These are phyloP conservation scores for Polychytrium aggregatum DNA, from an alignment of 192 early-diverging fungal species.

Conservation along the genomic window DNA sequence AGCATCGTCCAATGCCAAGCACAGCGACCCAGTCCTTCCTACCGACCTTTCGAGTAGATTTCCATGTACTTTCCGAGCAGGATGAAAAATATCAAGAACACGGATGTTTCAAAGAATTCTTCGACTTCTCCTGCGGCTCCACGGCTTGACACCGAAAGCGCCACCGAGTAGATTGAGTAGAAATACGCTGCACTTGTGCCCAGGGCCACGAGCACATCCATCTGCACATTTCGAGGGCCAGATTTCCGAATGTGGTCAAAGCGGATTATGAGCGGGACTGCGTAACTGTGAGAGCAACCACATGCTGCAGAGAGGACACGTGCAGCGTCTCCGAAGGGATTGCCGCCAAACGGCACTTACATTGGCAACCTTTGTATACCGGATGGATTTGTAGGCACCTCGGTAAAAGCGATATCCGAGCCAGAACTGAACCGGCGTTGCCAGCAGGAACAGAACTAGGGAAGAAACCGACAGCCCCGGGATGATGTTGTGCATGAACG, in stretches of 20 bases:
- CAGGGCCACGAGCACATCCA: conserved; percentile 69
- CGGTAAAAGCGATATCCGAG: conserved; percentile 57
- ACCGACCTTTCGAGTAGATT: conserved; percentile 59
- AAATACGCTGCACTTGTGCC: conserved; percentile 65
- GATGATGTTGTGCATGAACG: conserved; percentile 33
- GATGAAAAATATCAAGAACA: conserved; percentile 72
- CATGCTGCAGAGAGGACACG: no score
- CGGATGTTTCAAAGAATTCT: conserved; percentile 67
- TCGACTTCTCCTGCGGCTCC: conserved; percentile 11
- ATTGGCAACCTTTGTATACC: conserved; percentile 51
- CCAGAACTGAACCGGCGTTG: conserved; percentile 65
- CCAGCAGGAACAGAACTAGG: conserved; percentile 42
- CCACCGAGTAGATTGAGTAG: conserved; percentile 44
- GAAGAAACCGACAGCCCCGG: conserved; percentile 44
- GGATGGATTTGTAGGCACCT: conserved; percentile 50
- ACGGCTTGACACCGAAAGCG: conserved; percentile 34
- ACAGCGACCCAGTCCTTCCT: neutral
- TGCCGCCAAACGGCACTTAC: no score
- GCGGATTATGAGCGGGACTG: no score
- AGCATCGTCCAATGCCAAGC: conserved; percentile 3
- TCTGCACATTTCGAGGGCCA: no score
- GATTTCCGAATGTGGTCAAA: no score
- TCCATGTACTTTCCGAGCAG: conserved; percentile 74
- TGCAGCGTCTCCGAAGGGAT: no score
- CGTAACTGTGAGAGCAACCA: no score